These are phyloP conservation scores for Danielozyma ontarioensis DNA, from an alignment of 805 yeast genomes.

Conservation along the genomic window DNA sequence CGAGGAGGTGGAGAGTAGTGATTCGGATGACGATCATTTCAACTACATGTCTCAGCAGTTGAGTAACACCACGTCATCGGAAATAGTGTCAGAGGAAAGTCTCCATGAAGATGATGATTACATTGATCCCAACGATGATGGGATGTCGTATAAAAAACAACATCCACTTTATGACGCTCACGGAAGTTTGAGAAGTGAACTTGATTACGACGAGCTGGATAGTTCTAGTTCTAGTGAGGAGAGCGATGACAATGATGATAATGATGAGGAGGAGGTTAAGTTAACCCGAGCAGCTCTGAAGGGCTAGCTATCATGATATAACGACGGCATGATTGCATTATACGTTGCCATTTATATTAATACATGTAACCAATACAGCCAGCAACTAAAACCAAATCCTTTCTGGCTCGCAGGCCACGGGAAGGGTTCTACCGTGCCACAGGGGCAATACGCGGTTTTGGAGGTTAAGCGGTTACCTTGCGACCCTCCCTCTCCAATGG, in stretches of 20 bases:
- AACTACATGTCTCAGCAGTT: slow-evolving; percentile 74
- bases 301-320: slow-evolving; percentile 7
- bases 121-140: slow-evolving; percentile 78
- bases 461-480: slow-evolving; percentile 7
- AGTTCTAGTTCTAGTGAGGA: background rate
- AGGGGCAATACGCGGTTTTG: slow-evolving; percentile 3
- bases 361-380: background rate
- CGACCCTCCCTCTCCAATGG: slow-evolving; percentile 36
- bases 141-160: slow-evolving; percentile 62
- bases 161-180: slow-evolving; percentile 55
- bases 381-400: no score
- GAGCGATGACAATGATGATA: slow-evolving; percentile 24
- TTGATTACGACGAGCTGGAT: background rate
- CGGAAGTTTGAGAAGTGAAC: slow-evolving; percentile 2
- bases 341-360: no score
- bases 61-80: slow-evolving; percentile 44
- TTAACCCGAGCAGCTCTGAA: slow-evolving; percentile 31
- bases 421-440: background rate
- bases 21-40: slow-evolving; percentile 55
- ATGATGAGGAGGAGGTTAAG: slow-evolving; percentile 22
- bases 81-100: slow-evolving; percentile 21
- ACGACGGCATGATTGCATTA: background rate
- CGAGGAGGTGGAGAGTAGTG: slow-evolving; percentile 23
- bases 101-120: slow-evolving; percentile 60
- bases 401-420: background rate